Evolutionary conservation across 139 green algal species (phyloP).

Genomic region (Closterium sp.): DNA sequence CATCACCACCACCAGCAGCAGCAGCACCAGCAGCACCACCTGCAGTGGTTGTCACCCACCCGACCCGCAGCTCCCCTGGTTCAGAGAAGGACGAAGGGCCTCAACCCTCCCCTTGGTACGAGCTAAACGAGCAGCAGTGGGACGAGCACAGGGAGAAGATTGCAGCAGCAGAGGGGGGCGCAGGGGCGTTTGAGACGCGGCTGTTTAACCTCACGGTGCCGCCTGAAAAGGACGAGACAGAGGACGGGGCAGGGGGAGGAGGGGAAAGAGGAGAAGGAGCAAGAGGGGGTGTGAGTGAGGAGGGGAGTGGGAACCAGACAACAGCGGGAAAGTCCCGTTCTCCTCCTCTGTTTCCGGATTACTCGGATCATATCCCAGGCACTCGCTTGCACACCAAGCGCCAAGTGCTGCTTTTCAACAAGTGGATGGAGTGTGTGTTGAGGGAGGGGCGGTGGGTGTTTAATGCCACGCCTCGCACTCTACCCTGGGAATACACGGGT

Average conservation of each 20-base stretch:
- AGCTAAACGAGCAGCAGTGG: background rate
- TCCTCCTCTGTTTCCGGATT: background rate
- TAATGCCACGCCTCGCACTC: background rate
- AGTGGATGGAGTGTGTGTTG: background rate
- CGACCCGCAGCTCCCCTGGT: background rate
- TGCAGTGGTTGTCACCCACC: background rate
- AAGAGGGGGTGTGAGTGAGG: background rate
- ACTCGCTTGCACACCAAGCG: background rate
- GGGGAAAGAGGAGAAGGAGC: background rate
- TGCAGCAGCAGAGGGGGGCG: background rate
- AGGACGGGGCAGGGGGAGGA: background rate
- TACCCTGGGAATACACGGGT: constrained; percentile 1
- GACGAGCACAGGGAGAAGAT: background rate
- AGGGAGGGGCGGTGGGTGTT: background rate
- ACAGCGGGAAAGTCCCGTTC: background rate
- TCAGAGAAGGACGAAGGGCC: background rate
- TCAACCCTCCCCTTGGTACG: background rate
- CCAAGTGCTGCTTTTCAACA: background rate
- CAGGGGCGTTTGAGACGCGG: background rate
- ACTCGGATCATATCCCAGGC: background rate
- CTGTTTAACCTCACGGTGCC: background rate
- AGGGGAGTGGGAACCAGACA: background rate
- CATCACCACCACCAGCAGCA: background rate
- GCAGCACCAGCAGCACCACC: background rate
- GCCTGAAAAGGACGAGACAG: background rate